Conservation (phyloP, 495 filamentous ascomycete species). For the Aspergillus coremiiformis region DNA sequence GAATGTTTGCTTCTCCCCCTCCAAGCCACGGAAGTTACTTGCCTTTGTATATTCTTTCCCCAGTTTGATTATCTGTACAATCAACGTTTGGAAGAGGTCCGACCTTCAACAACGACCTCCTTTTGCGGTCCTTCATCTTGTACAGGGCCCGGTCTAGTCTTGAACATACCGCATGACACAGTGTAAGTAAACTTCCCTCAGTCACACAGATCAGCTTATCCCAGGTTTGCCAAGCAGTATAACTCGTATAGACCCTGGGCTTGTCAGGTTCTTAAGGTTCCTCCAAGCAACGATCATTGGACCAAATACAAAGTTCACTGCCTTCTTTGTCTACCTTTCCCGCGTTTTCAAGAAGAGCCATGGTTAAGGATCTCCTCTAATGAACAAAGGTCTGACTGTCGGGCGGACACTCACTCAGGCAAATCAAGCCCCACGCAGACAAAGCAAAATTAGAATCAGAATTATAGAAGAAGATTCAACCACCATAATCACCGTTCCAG, state of each 20-base stretch:
- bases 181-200: neutral
- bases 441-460: neutral
- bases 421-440: neutral
- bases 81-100: too few species aligned
- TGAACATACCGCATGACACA: too few species aligned
- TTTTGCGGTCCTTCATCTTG: neutral
- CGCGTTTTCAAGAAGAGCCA: neutral
- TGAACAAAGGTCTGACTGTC: neutral
- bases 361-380: neutral
- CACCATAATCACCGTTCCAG: neutral
- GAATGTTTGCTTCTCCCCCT: too few species aligned
- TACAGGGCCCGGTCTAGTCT: too few species aligned
- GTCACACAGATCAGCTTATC: neutral
- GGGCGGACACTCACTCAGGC: neutral
- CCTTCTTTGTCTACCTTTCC: constrained; percentile 2
- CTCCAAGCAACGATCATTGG: neutral
- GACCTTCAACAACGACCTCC: neutral
- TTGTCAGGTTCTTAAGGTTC: neutral
- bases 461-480: neutral
- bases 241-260: too few species aligned
- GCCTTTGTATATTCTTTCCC: too few species aligned
- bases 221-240: too few species aligned
- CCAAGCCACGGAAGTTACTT: too few species aligned
- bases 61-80: too few species aligned
- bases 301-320: neutral